These are phyloP conservation scores for Vaccinium corymbosum DNA, from an alignment of 148 eudicot genomes.

Conservation along the genomic window DNA sequence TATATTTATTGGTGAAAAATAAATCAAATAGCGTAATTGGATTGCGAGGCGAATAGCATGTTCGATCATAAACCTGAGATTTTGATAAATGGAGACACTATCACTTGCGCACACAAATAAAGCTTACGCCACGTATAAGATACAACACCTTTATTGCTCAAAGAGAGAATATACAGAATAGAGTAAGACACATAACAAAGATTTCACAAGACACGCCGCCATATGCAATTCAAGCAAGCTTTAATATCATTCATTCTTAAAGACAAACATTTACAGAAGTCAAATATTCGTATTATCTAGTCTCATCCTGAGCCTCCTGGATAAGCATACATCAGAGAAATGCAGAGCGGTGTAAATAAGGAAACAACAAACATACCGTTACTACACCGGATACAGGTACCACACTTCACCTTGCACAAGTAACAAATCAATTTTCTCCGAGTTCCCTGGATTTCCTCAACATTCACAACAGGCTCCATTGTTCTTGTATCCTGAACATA, in stretches of 20 bases:
- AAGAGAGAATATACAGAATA: not conserved
- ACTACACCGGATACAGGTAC: conserved; percentile 90
- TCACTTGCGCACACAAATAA: not conserved
- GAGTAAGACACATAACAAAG: conserved; percentile 10
- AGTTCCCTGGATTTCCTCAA: conserved; percentile 63
- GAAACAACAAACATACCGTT: conserved; percentile 79
- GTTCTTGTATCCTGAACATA: conserved; percentile 64
- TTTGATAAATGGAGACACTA: not conserved
- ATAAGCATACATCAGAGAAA: conserved; percentile 31
- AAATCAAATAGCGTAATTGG: not conserved
- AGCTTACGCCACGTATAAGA: not conserved
- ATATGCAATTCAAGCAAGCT: conserved; percentile 8
- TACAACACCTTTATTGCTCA: not conserved
- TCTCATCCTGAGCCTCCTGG: not conserved
- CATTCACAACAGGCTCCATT: conserved; percentile 81
- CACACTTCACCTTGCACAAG: conserved; percentile 82
- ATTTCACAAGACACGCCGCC: not conserved
- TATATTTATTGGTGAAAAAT: not conserved
- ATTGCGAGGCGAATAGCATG: not conserved
- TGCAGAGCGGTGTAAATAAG: conserved; percentile 28
- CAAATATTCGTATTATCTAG: conserved; percentile 19
- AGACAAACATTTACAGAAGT: conserved; percentile 1
- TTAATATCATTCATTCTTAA: not conserved
- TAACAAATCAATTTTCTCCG: conserved; percentile 70
- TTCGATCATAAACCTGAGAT: not conserved